Evolutionary conservation across 306 rosid genomes (phyloP), one percentile per base, ranked within the genome.

Genomic region (Gillenia trifoliata): DNA sequence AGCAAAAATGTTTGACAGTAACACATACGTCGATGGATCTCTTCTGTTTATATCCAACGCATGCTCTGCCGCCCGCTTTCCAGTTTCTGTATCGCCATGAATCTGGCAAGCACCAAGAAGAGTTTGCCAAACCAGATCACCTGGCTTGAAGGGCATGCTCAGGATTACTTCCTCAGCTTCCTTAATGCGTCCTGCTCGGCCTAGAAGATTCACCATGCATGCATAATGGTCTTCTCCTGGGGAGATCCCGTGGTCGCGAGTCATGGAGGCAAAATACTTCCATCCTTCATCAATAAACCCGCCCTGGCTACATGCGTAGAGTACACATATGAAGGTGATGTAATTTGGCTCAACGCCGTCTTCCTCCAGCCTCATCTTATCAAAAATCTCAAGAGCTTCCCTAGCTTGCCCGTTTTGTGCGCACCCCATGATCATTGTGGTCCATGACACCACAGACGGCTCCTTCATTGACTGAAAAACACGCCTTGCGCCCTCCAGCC

Each of bases 261-360:
- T 74, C 94, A 89, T 91, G 71, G 88, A 85, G 69, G 81, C 79
- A 75, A 91, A 80, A 71, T 78, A 80, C 67, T 83, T 79, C 94
- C 94, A 83, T 31, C 91, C 89, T 75, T 87, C 85, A 74, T 83
- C 83, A 52, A 87, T 72, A 73, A 84, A 89, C 45, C 87, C 74
- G 28, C 92, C 97, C 81, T 87, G 89, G 77, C 97, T 78, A 83
- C 97, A 91, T n/a, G 97, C 94, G 81, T 89, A 87, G 13, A 91
- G 92, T 45, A 89, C 85, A 75, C 92, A 89, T 31, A 89, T 72
- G 79, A 87, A 91, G 54, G 97, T 91, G 76, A 91, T 84, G 71
- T 84, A 70, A 74, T 91, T 91, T 59, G 94, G 94, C 38, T 78
- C 85, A 52, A 75, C 71, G 13, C 80, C 8, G 2, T 6, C 78